These are phyloP conservation scores for Pleurotus ostreatus DNA, from an alignment of 768 basidiomycete species.

Conservation along the genomic window DNA sequence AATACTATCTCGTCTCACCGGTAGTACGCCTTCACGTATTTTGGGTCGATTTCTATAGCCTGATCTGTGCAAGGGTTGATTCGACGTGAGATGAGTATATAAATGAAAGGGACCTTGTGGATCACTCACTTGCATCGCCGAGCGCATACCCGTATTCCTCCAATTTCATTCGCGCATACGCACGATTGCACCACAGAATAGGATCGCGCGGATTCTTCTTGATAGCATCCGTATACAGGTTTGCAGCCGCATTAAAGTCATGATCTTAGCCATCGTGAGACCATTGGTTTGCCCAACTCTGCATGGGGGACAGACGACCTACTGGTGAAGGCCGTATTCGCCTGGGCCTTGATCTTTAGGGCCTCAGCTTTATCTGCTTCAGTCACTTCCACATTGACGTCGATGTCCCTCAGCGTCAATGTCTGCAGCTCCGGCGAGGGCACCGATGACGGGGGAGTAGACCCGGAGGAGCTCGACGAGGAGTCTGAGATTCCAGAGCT, in stretches of 20 bases:
- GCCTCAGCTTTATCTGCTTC: conserved; percentile 71
- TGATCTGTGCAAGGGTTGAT: conserved; percentile 45
- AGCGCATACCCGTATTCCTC: conserved; percentile 94
- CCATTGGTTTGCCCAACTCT: background rate
- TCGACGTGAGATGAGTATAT: conserved; percentile 3
- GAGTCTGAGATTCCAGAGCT: conserved; percentile 27
- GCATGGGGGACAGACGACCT: conserved; percentile 18
- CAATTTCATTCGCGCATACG: conserved; percentile 87
- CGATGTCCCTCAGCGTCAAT: conserved; percentile 32
- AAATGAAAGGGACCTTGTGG: background rate
- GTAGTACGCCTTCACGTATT: conserved; percentile 88
- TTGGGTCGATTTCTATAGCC: conserved; percentile 84
- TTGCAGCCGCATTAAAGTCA: conserved; percentile 72
- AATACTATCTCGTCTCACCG: conserved; percentile 39
- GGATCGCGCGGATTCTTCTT: conserved; percentile 84
- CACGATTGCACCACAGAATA: conserved; percentile 92
- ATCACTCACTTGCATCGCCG: conserved; percentile 72
- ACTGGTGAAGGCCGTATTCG: conserved; percentile 86
- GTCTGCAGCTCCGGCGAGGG: conserved; percentile 58
- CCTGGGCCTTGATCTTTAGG: conserved; percentile 70
- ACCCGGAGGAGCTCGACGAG: conserved; percentile 35
- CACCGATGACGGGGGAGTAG: conserved; percentile 50
- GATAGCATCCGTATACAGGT: conserved; percentile 81
- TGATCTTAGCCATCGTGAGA: conserved; percentile 38
- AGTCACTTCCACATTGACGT: conserved; percentile 45